phyloP scores from a whole-genome alignment of 1,284 basidiomycete genomes.

The Microbotryum intermedium region DNA sequence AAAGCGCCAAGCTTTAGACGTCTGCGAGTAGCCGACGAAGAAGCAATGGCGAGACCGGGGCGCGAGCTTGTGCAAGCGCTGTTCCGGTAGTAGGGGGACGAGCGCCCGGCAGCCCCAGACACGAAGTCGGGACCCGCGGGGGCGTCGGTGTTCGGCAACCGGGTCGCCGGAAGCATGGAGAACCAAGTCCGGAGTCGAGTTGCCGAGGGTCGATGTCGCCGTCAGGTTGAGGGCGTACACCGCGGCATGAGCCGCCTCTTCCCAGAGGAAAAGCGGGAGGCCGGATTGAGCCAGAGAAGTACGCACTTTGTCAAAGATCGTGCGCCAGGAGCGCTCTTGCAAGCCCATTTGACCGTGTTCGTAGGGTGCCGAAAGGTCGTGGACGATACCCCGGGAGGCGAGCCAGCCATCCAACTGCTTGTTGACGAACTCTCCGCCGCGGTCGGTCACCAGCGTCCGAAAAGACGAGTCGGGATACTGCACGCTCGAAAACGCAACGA shows the following conservation, averaged over 20 bases:
- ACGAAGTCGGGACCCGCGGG: not conserved
- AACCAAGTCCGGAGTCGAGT: not conserved
- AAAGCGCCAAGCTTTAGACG: not conserved
- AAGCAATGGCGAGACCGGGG: not conserved
- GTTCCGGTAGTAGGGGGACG: not conserved
- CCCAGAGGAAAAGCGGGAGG: slow-evolving; percentile 9
- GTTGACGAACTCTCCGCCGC: no score
- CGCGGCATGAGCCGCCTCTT: not conserved
- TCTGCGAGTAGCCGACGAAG: no score
- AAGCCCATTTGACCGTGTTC: slow-evolving; percentile 15
- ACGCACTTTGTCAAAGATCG: no score
- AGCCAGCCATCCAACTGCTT: no score
- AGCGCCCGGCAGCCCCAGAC: not conserved
- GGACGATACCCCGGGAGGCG: slow-evolving; percentile 1
- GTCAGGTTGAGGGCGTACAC: not conserved
- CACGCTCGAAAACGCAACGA: no score
- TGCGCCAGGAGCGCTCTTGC: no score
- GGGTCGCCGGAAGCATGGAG: not conserved
- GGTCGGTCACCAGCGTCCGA: no score
- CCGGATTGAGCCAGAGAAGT: not conserved
- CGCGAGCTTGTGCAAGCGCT: not conserved
- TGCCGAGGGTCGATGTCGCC: not conserved
- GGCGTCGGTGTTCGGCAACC: not conserved
- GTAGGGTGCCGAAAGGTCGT: slow-evolving; percentile 1
- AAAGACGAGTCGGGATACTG: no score